Percentiles rank a stretch among this genome's conserved stretches.
These are phyloP conservation scores for Fusarium acutatum DNA, from an alignment of 2,329 filamentous ascomycete species.

Conservation along the genomic window DNA sequence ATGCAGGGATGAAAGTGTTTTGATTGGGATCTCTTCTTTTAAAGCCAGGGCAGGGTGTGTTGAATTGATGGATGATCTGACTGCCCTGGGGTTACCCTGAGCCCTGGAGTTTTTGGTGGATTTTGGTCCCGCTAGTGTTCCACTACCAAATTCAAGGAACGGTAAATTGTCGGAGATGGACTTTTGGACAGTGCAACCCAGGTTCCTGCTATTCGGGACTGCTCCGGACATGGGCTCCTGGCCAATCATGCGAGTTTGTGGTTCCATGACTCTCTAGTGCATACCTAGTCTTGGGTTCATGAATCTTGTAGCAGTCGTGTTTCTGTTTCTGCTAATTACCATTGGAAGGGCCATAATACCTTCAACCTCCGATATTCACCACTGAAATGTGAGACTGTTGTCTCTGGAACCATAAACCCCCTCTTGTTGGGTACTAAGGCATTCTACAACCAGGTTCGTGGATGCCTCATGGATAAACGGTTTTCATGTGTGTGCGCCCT, in stretches of 20 bases:
- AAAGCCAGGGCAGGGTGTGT: slow-evolving; percentile 9
- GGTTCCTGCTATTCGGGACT: slow-evolving; percentile 28
- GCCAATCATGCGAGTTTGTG: neutral
- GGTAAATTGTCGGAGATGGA: slow-evolving; percentile 22
- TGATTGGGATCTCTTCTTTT: slow-evolving; percentile 15
- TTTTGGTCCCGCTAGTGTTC: slow-evolving; percentile 6
- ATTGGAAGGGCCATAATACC: neutral
- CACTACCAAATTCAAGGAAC: slow-evolving; percentile 20
- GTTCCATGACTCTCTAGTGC: slow-evolving; percentile 10
- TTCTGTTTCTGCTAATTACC: neutral
- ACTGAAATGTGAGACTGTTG: slow-evolving; percentile 2
- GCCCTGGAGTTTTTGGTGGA: neutral
- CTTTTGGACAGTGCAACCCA: slow-evolving; percentile 13
- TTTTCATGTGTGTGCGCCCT: neutral
- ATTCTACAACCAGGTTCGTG: slow-evolving; percentile 10
- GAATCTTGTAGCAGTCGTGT: slow-evolving; percentile 4
- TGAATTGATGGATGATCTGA: slow-evolving; percentile 25
- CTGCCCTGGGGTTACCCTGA: neutral
- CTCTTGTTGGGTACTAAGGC: neutral
- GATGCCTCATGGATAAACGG: slow-evolving; percentile 9
- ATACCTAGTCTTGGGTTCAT: slow-evolving; percentile 8
- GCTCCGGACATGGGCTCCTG: neutral
- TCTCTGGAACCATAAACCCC: neutral
- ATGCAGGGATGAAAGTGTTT: slow-evolving; percentile 14
- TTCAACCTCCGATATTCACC: neutral